Conservation (phyloP, 1,284 basidiomycete genomes). For the Ustilago tritici region DNA sequence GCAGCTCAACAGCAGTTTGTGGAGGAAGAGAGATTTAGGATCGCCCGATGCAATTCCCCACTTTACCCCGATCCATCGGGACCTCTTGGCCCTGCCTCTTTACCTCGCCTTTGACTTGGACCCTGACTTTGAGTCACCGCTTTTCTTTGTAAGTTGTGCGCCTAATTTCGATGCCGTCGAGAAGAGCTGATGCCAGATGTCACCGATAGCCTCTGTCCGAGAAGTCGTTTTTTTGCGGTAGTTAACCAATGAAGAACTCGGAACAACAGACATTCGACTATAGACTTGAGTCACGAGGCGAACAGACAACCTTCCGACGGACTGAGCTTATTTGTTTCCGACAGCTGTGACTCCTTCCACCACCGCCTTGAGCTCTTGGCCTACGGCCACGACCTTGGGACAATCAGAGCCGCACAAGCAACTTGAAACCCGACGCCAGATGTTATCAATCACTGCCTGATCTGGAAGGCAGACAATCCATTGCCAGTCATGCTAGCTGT, state of each 20-base stretch:
- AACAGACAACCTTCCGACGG: neutral
- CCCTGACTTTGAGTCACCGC: conserved; percentile 7
- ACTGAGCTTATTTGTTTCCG: neutral
- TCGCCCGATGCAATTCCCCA: neutral
- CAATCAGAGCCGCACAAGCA: neutral
- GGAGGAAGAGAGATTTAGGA: neutral
- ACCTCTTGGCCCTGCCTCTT: neutral
- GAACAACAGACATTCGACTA: neutral
- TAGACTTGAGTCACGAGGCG: neutral
- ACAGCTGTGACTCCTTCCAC: neutral
- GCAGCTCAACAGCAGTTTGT: neutral
- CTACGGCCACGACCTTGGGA: too few species aligned
- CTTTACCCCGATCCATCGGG: neutral
- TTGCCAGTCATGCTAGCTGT: conserved; percentile 25
- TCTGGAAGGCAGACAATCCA: neutral
- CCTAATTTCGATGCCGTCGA: conserved; percentile 3
- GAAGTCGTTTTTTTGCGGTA: neutral
- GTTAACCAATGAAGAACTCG: neutral
- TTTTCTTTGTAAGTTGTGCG: neutral
- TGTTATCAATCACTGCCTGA: neutral
- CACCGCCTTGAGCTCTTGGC: neutral
- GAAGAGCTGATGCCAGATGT: neutral
- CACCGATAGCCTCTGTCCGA: conserved; percentile 1
- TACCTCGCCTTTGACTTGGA: neutral
- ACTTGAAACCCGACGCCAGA: neutral